phyloP scores from a whole-genome alignment of 176 grass and related monocot genomes.

The Cenchrus purpureus region DNA sequence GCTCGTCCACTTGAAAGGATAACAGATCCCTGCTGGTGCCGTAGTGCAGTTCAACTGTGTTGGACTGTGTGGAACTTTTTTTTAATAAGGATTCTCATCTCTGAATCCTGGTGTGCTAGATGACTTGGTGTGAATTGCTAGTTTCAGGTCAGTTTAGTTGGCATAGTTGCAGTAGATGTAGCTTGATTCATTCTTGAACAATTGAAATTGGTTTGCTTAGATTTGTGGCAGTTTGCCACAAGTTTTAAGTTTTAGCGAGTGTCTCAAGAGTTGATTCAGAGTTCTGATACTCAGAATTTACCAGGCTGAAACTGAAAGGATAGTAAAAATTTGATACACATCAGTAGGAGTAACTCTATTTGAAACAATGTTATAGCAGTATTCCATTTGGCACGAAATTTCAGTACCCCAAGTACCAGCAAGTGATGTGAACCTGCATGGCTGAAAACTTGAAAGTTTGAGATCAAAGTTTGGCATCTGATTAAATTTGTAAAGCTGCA shows the following conservation, averaged over 20 bases:
- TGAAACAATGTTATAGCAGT: no score
- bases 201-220: neutral
- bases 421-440: no score
- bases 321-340: no score
- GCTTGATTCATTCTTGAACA: neutral
- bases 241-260: neutral
- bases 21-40: neutral
- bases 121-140: neutral
- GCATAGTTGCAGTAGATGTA: neutral
- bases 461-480: no score
- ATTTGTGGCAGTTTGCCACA: neutral
- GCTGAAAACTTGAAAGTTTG: no score
- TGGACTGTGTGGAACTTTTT: neutral
- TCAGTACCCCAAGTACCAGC: no score
- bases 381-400: no score
- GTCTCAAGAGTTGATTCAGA: neutral
- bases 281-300: neutral
- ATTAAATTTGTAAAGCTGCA: no score
- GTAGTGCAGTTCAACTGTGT: conserved; percentile 12
- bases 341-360: no score
- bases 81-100: conserved; percentile 43
- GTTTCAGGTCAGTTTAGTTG: neutral
- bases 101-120: conserved; percentile 49
- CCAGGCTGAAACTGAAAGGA: no score
- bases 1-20: conserved; percentile 21